Base-by-base conservation (phyloP, 148 eudicot species). In the Persicaria maculosa region DNA sequence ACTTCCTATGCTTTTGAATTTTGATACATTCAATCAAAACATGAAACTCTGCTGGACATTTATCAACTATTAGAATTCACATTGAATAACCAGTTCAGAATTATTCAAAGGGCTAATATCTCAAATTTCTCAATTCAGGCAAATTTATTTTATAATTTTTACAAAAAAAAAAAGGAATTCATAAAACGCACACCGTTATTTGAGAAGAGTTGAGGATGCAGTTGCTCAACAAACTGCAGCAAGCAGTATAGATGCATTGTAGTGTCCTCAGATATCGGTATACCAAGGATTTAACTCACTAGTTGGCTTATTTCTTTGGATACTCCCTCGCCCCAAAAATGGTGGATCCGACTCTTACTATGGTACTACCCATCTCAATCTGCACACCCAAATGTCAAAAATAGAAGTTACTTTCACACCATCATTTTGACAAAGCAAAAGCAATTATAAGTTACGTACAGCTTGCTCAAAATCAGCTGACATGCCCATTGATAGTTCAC, bases 401-500 rank as follows among this genome's bases (percentile, higher is more conserved):
- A 71, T 36, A 67, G 0, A 67, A 67, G 7, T 12, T 11, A 36
- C 46, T 67, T 9, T 6, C 69, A 64, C 5, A 64, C 2, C 14
- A 22, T 64, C 15, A 20, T 22, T 64, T 22, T 9, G 12, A 31
- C 69, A 9, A 22, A 64, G n/a, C 0, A 59, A 53, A 46, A 19
- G 3, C 54, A 65, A 75, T 36, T 72, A 25, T 6, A 71, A 44
- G 52, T 43, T 22, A 72, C 98, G 87, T 75, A 95, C 97, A 77
- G 99, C 99, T 67, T 85, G 87, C 85, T 95, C 99, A 88, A 92
- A 95, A 85, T 95, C 99, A 0, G 90, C 89, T 71, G 99, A 95
- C 99, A 95, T 95, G 86, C 99, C 99, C 99, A 95, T 95, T 45
- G 99, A 95, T 61, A 95, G 77, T 77, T 92, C 94, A 75, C 97